Percentiles rank a stretch among this genome's conserved stretches.
Conservation (phyloP, 1,284 basidiomycete species). For the Pseudozyma hubeiensis region DNA sequence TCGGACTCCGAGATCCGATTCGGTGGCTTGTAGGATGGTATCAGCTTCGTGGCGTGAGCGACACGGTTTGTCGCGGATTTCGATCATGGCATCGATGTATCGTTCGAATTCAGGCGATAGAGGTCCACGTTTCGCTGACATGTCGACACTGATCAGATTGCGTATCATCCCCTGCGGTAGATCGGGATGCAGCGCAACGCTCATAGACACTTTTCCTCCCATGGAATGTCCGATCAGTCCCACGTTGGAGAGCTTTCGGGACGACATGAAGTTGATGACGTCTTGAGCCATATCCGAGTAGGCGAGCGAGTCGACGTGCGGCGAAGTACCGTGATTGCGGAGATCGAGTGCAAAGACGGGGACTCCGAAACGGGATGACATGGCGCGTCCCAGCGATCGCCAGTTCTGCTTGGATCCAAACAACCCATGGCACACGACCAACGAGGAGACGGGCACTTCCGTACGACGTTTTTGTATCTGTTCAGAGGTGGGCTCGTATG, state of each 20-base stretch:
- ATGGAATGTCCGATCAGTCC: constrained; percentile 86
- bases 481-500: constrained; percentile 29
- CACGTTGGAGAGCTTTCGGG: constrained; percentile 71
- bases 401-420: constrained; percentile 84
- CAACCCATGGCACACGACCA: constrained; percentile 72
- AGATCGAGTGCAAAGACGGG: constrained; percentile 84
- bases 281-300: constrained; percentile 80
- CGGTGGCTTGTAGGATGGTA: constrained; percentile 75
- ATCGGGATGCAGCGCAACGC: constrained; percentile 76
- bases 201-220: constrained; percentile 89
- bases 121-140: constrained; percentile 77
- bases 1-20: constrained; percentile 76
- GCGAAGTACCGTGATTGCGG: constrained; percentile 84
- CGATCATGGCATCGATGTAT: constrained; percentile 79
- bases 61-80: constrained; percentile 75
- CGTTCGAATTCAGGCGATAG: constrained; percentile 74
- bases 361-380: constrained; percentile 74
- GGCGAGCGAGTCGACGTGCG: constrained; percentile 77
- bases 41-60: constrained; percentile 77
- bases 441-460: constrained; percentile 34
- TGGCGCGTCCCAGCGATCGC: constrained; percentile 77
- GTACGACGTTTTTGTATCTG: constrained; percentile 13
- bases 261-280: constrained; percentile 73
- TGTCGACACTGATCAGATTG: constrained; percentile 82
- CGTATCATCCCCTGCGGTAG: constrained; percentile 71